Conservation (phyloP, 2,329 filamentous ascomycete genomes). For the Fusarium sp. region DNA sequence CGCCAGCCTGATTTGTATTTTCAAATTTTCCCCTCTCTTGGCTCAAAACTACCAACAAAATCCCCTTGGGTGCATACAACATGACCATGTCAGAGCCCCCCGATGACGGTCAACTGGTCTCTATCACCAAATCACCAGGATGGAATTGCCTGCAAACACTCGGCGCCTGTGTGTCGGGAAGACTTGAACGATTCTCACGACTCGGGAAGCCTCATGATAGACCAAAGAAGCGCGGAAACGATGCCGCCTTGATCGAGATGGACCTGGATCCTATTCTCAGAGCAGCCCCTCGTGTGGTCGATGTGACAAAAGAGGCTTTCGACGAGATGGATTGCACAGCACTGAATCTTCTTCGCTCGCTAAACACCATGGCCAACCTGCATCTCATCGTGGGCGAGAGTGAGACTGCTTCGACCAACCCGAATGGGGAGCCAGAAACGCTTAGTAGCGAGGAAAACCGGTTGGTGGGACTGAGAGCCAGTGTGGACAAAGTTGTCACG, state of each 20-base stretch:
- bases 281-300: fast-evolving
- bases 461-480: background rate
- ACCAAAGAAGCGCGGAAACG: background rate
- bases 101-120: fast-evolving
- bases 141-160: background rate
- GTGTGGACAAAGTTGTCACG: background rate
- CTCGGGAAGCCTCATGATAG: fast-evolving
- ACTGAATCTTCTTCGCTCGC: background rate
- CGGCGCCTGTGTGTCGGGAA: background rate
- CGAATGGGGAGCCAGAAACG: fast-evolving
- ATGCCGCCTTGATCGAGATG: background rate
- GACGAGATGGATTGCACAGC: background rate
- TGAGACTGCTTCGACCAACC: background rate
- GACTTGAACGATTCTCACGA: background rate
- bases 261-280: background rate
- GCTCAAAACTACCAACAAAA: background rate
- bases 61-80: too few species aligned
- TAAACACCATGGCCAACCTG: background rate
- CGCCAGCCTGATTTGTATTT: background rate
- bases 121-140: background rate
- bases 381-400: background rate
- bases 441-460: background rate
- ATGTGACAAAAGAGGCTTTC: background rate
- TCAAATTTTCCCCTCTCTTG: background rate
- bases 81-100: background rate